Percentiles rank a stretch among this genome's conserved stretches.
These are phyloP conservation scores for Kokia cookei DNA, from an alignment of 441 rosid genomes.

Conservation along the genomic window DNA sequence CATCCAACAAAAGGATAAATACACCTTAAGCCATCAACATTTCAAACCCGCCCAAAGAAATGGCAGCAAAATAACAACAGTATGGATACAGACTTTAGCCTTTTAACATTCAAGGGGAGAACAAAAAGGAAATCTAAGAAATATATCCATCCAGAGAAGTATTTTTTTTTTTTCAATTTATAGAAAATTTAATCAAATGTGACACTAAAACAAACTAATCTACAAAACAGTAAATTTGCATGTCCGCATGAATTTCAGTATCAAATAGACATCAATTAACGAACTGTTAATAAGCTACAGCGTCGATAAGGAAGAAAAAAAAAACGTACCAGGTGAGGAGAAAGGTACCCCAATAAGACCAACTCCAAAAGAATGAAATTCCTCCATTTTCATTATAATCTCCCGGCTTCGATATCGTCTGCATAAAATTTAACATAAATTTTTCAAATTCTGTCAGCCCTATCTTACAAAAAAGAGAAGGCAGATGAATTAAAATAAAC, in stretches of 20 bases:
- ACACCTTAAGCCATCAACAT: background rate
- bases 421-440: slow-evolving; percentile 3
- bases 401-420: slow-evolving; percentile 51
- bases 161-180: background rate
- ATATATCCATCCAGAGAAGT: background rate
- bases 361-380: slow-evolving; percentile 93
- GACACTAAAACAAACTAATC: background rate
- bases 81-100: background rate
- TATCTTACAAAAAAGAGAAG: background rate
- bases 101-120: background rate
- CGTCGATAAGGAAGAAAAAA: background rate
- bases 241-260: background rate
- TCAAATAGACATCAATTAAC: background rate
- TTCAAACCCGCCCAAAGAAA: background rate
- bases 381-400: slow-evolving; percentile 52
- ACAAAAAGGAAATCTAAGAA: background rate
- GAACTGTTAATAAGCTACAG: background rate
- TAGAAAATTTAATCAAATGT: background rate
- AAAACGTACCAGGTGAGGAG: slow-evolving; percentile 86
- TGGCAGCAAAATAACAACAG: background rate
- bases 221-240: background rate
- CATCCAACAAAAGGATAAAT: background rate
- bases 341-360: slow-evolving; percentile 99
- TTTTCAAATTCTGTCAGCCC: background rate
- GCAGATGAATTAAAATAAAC: background rate